phyloP scores from a whole-genome alignment of 2,329 filamentous ascomycete species.

The Zymoseptoria ardabiliae region DNA sequence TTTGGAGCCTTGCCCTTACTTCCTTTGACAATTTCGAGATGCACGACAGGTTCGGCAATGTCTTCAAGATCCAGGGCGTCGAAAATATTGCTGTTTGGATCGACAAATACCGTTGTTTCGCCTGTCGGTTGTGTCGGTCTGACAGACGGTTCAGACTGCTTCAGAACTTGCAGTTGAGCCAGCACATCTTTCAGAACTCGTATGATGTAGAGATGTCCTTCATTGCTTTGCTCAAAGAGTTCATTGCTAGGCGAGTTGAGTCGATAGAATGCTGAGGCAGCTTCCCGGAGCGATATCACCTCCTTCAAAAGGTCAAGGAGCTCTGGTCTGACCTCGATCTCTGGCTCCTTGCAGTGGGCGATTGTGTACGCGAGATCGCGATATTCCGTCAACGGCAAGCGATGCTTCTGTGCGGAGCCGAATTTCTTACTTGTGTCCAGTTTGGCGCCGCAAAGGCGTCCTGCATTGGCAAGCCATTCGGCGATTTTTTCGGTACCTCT shows the following conservation, averaged over 20 bases:
- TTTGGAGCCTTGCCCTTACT: neutral
- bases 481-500: conserved; percentile 2
- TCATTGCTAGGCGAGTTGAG: conserved; percentile 1
- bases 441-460: conserved; percentile 2
- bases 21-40: neutral
- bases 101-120: neutral
- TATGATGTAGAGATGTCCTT: conserved; percentile 3
- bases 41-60: neutral
- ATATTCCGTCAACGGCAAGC: conserved; percentile 2
- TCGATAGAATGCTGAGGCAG: conserved; percentile 2
- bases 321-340: conserved; percentile 1
- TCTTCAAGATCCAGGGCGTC: conserved; percentile 1
- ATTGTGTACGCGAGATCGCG: neutral
- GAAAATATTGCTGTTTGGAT: neutral
- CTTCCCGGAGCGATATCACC: conserved; percentile 3
- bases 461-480: conserved; percentile 1
- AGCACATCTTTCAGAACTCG: conserved; percentile 3
- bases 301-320: neutral
- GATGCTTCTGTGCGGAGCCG: neutral
- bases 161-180: neutral
- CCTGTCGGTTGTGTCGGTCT: neutral
- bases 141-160: neutral
- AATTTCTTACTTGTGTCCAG: neutral
- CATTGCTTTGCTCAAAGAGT: conserved; percentile 1
- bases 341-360: neutral